phyloP scores from a whole-genome alignment of 768 basidiomycete genomes.

The Daedalea quercina region DNA sequence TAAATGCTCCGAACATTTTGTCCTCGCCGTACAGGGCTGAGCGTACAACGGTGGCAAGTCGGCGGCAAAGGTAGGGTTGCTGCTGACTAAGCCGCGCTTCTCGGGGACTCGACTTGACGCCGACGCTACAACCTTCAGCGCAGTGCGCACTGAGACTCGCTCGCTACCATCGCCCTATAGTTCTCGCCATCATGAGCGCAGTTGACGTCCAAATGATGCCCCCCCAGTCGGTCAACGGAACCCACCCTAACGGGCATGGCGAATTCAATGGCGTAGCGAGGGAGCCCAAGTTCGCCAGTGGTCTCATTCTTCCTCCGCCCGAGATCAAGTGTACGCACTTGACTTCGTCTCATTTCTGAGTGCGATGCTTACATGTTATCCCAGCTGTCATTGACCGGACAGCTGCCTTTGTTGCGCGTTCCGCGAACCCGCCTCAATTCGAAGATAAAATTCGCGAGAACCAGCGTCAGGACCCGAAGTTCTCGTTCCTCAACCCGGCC shows the following conservation, averaged over 20 bases:
- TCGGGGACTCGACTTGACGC: not conserved
- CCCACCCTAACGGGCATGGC: constrained; percentile 33
- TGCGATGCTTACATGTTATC: constrained; percentile 7
- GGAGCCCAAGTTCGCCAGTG: constrained; percentile 54
- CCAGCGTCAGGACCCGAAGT: constrained; percentile 94
- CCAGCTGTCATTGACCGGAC: constrained; percentile 94
- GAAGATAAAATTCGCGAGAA: constrained; percentile 97
- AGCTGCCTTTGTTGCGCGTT: constrained; percentile 84
- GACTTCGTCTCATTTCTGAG: not conserved
- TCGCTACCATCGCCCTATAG: constrained; percentile 16
- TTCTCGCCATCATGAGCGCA: constrained; percentile 31
- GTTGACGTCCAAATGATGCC: constrained; percentile 32
- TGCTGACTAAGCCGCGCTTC: constrained; percentile 19
- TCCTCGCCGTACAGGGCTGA: constrained; percentile 6
- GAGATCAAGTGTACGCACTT: constrained; percentile 80
- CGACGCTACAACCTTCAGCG: not conserved
- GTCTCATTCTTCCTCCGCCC: constrained; percentile 92
- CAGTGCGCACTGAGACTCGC: not conserved
- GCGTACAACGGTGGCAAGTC: not conserved
- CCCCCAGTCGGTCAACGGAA: constrained; percentile 32
- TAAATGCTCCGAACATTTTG: constrained; percentile 84
- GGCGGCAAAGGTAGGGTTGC: constrained; percentile 10
- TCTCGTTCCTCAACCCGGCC: constrained; percentile 94
- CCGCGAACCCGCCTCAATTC: constrained; percentile 88
- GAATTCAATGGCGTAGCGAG: constrained; percentile 28